Evolutionary conservation across 2,329 filamentous ascomycete species (phyloP).

Genomic region (Lithohypha guttulata): DNA sequence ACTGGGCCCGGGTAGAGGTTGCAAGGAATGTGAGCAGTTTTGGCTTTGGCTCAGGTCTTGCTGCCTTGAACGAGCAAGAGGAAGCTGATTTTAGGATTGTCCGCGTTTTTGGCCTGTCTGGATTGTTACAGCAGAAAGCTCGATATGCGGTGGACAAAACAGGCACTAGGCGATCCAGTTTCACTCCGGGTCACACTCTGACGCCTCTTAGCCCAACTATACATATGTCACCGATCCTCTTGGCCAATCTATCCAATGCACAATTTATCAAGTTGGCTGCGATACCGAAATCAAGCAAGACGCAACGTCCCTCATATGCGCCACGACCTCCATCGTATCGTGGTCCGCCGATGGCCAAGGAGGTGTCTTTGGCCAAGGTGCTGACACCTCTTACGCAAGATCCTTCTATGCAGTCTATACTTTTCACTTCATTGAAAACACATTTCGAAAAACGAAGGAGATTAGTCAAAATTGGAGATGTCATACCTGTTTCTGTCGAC

Average conservation of each 20-base stretch:
- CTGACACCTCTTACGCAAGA: constrained; percentile 83
- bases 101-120: constrained; percentile 79
- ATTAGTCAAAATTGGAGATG: constrained; percentile 73
- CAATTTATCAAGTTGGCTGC: constrained; percentile 70
- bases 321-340: constrained; percentile 24
- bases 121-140: constrained; percentile 42
- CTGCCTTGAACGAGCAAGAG: constrained; percentile 34
- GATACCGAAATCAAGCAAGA: constrained; percentile 26
- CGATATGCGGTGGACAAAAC: constrained; percentile 45
- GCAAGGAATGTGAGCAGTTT: constrained; percentile 50
- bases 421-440: constrained; percentile 76
- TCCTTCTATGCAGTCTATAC: constrained; percentile 68
- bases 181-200: constrained; percentile 37
- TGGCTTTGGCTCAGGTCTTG: constrained; percentile 21
- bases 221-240: constrained; percentile 74
- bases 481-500: constrained; percentile 82
- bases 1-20: constrained; percentile 82
- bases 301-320: constrained; percentile 11
- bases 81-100: constrained; percentile 72
- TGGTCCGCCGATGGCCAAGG: constrained; percentile 52
- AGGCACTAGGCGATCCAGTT: constrained; percentile 42
- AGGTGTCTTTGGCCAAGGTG: constrained; percentile 80
- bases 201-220: constrained; percentile 47
- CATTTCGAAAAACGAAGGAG: constrained; percentile 77
- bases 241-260: constrained; percentile 73